Evolutionary conservation across 2,329 filamentous ascomycete species (phyloP).

Genomic region (Aspergillus thermomutatus): DNA sequence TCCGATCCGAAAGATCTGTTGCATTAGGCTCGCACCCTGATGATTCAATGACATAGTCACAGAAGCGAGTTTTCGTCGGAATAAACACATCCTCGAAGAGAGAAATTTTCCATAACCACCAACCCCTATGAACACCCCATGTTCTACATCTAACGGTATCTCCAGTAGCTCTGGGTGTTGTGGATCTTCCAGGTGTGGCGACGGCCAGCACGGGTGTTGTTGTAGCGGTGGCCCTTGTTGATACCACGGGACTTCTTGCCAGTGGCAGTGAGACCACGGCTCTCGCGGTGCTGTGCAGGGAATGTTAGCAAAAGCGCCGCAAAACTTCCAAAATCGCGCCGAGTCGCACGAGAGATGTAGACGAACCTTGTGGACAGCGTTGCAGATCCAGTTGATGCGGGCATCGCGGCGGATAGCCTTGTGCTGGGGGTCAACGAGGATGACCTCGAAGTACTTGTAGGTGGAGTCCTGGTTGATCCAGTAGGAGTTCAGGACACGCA

Average conservation of each 20-base stretch:
- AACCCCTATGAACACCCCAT: conserved; percentile 24
- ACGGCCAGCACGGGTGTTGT: conserved; percentile 94
- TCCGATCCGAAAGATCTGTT: conserved; percentile 34
- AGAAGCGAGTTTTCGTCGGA: conserved; percentile 30
- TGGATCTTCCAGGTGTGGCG: conserved; percentile 99
- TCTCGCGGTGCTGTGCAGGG: conserved; percentile 76
- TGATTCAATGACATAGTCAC: conserved; percentile 23
- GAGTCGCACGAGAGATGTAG: neutral
- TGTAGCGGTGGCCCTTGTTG: conserved; percentile 98
- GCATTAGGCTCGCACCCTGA: conserved; percentile 35
- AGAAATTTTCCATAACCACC: conserved; percentile 29
- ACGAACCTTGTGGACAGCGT: conserved; percentile 88
- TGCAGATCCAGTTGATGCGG: conserved; percentile 99
- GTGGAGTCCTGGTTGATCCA: conserved; percentile 99
- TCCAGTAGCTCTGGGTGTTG: conserved; percentile 99
- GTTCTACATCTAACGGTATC: conserved; percentile 69
- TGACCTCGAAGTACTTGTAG: conserved; percentile 99
- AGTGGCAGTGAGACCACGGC: conserved; percentile 92
- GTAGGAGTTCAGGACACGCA: conserved; percentile 99
- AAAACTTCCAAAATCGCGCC: neutral
- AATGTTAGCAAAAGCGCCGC: conserved; percentile 16
- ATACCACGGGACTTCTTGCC: conserved; percentile 99
- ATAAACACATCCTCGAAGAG: conserved; percentile 33
- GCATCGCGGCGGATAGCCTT: conserved; percentile 99
- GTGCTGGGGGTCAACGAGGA: conserved; percentile 99